Percentiles rank a stretch among this genome's conserved stretches.
Conservation (phyloP, 2,329 filamentous ascomycete species). For the Aureobasidium sp. region DNA sequence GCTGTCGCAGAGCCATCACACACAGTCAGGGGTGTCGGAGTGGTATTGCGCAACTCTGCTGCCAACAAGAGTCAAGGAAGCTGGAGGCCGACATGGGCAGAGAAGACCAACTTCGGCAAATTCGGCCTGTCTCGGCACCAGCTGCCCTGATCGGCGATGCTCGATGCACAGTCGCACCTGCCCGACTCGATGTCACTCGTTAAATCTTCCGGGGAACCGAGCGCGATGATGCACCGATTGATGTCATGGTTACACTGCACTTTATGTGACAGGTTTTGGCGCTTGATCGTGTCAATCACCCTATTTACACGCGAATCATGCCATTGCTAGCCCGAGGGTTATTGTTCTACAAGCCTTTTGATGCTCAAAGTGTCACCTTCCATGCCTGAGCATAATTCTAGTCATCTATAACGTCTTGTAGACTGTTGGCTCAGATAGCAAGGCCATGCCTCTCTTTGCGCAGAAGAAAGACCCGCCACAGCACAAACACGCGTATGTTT, state of each 20-base stretch:
- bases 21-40: neutral
- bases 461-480: constrained; percentile 22
- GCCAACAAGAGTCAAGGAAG: neutral
- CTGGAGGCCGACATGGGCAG: no score
- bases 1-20: constrained; percentile 4
- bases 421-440: neutral
- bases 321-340: neutral
- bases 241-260: constrained; percentile 2
- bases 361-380: neutral
- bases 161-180: neutral
- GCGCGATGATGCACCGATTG: neutral
- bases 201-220: neutral
- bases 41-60: neutral
- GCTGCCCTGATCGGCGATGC: neutral
- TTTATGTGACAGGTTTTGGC: neutral
- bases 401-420: neutral
- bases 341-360: neutral
- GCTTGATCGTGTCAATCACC: neutral
- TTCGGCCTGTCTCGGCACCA: neutral
- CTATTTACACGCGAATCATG: neutral
- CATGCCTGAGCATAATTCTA: neutral
- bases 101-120: neutral
- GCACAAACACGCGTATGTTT: constrained; percentile 33
- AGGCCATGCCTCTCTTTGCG: constrained; percentile 16
- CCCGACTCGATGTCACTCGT: neutral